Evolutionary conservation across 129 eudicot genomes (phyloP).

Genomic region (Arctium lappa): DNA sequence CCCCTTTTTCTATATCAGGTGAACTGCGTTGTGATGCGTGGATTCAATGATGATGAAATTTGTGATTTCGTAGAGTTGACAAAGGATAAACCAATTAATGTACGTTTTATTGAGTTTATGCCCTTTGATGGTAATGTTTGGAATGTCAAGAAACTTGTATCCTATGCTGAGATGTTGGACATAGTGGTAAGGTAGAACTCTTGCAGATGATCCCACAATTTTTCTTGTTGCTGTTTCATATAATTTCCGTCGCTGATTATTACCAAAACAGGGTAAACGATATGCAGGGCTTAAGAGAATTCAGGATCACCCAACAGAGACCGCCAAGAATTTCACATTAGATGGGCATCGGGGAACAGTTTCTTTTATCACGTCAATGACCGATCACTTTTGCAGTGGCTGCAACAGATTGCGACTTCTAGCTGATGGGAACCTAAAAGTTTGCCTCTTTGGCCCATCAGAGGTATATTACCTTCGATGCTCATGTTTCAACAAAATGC

Average conservation of each 20-base stretch:
- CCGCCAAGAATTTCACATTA: slow-evolving; percentile 86
- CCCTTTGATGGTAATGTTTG: slow-evolving; percentile 99
- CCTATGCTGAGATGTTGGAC: slow-evolving; percentile 91
- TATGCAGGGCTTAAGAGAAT: slow-evolving; percentile 61
- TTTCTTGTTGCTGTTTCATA: not conserved
- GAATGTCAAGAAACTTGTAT: slow-evolving; percentile 96
- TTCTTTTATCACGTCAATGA: slow-evolving; percentile 96
- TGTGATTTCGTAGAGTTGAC: slow-evolving; percentile 93
- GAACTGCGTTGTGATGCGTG: slow-evolving; percentile 98
- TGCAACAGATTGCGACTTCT: slow-evolving; percentile 89
- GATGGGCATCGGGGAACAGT: slow-evolving; percentile 93
- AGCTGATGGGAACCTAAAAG: slow-evolving; percentile 97
- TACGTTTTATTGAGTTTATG: slow-evolving; percentile 96
- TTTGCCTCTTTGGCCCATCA: slow-evolving; percentile 94
- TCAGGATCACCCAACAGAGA: slow-evolving; percentile 79
- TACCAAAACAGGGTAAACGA: slow-evolving; percentile 57
- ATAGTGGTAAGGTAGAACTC: slow-evolving; percentile 89
- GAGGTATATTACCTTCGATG: slow-evolving; percentile 54
- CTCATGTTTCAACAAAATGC: not conserved
- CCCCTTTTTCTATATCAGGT: slow-evolving; percentile 41
- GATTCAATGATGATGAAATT: slow-evolving; percentile 94
- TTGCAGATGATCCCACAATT: slow-evolving; percentile 19
- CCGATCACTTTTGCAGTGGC: slow-evolving; percentile 94
- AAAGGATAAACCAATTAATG: slow-evolving; percentile 74
- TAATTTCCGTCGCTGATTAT: slow-evolving; percentile 16